Conservation (phyloP, 2,329 filamentous ascomycete genomes). For the Aotearoamyces nothofagi region DNA sequence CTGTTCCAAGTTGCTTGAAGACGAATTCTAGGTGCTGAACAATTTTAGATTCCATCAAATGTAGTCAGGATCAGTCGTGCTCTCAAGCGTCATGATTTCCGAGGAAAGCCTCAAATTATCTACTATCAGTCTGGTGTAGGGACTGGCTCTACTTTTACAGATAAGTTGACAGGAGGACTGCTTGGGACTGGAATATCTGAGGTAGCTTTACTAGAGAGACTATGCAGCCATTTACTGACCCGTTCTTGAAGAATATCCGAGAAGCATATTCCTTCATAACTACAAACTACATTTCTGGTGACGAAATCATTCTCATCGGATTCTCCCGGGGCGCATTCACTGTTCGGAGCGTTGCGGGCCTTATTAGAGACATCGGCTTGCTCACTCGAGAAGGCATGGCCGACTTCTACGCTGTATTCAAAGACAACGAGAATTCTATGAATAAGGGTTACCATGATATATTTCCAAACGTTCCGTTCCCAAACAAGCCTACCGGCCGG, state of each 20-base stretch:
- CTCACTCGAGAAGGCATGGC: constrained; percentile 8
- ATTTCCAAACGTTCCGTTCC: constrained; percentile 1
- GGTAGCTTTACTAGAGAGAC: no score
- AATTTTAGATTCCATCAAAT: constrained; percentile 33
- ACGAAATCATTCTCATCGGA: constrained; percentile 20
- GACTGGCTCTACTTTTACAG: constrained; percentile 32
- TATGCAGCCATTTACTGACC: no score
- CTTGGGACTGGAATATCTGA: constrained; percentile 34
- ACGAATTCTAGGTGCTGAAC: no score
- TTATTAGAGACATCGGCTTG: constrained; percentile 20
- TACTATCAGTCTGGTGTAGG: constrained; percentile 47
- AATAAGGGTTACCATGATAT: constrained; percentile 15
- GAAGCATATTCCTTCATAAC: constrained; percentile 29
- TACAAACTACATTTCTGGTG: constrained; percentile 22
- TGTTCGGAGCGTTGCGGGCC: constrained; percentile 17
- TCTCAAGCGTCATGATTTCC: constrained; percentile 32
- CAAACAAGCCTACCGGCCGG: not conserved
- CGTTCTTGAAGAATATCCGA: constrained; percentile 20
- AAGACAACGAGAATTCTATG: constrained; percentile 9
- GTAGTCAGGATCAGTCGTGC: constrained; percentile 44
- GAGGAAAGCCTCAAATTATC: constrained; percentile 38
- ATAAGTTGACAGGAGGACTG: constrained; percentile 35
- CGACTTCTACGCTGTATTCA: constrained; percentile 12
- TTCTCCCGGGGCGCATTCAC: constrained; percentile 23
- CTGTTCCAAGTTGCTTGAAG: no score